Evolutionary conservation across 345 rosid genomes (phyloP), one percentile per base, ranked within the genome.

Genomic region (Physaria fendleri): DNA sequence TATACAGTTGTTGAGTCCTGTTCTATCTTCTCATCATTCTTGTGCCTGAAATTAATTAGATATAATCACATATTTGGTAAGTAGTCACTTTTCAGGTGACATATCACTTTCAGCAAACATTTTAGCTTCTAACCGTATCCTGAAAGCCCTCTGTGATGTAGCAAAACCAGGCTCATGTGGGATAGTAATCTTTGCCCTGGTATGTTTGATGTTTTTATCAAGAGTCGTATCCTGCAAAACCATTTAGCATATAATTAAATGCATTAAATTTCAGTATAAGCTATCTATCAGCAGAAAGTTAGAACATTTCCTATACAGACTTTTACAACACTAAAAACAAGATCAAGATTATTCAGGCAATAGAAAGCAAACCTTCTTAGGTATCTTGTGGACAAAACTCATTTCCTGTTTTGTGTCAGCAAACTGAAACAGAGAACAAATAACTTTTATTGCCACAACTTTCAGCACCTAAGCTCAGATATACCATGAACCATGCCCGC

Each of bases 151-250:
- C 28, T 79, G 74, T 6, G 92, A 80, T 62, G 99, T 93, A 74
- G 82, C 94, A 66, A 89, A 83, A 45, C 78, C 96, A 62, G 95
- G 97, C 65, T 85, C 95, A 32, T 85, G 84, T 13, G 99, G 97
- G 78, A 89, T 74, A 33, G 99, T 93, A 59, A 83, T 61, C 75
- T 76, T 85, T 56, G 83, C 69, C 72, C 62, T 87, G 35, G 73
- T 35, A 38, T 56, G 75, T 16, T 53, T 64, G 34, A 61, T 43
- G 49, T 27, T 74, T 76, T 56, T 76, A 55, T 82, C 89, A 37
- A 61, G 27, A 52, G 63, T 35, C 30, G 53, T 79, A 38, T 80
- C 89, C 98, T 88, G 77, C 71, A 68, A 59, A 37, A 68, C 56
- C 66, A 76, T 39, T 27, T 43, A 42, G 14, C 5, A 59, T n/a